phyloP scores from a whole-genome alignment of 306 rosid genomes.

The Fragaria iinumae region DNA sequence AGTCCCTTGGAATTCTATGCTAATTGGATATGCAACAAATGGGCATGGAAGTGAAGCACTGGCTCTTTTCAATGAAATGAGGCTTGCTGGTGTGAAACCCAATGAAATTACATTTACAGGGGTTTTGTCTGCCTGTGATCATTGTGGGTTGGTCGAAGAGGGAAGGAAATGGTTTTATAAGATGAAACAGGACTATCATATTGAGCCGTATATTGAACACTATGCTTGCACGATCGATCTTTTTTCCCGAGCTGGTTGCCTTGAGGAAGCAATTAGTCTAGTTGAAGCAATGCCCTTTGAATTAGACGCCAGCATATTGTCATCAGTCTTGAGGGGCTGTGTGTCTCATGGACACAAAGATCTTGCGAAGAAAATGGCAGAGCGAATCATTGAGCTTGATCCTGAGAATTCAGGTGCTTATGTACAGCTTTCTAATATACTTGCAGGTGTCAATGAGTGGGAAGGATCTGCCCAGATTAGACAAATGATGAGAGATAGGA shows the following conservation, averaged over 20 bases:
- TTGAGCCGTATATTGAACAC: conserved; percentile 59
- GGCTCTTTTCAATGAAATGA: conserved; percentile 56
- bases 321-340: conserved; percentile 72
- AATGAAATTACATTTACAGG: conserved; percentile 63
- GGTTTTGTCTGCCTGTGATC: conserved; percentile 72
- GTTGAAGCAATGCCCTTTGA: conserved; percentile 59
- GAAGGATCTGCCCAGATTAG: conserved; percentile 64
- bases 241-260: conserved; percentile 60
- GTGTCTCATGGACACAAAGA: conserved; percentile 49
- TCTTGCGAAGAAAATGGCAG: conserved; percentile 59
- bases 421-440: conserved; percentile 65
- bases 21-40: conserved; percentile 82
- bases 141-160: conserved; percentile 66
- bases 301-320: conserved; percentile 65
- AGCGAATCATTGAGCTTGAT: conserved; percentile 55
- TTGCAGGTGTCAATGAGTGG: conserved; percentile 70
- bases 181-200: conserved; percentile 51
- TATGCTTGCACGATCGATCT: conserved; percentile 72
- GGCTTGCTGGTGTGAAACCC: conserved; percentile 46
- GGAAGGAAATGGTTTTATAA: conserved; percentile 56
- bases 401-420: conserved; percentile 63
- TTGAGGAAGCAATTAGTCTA: conserved; percentile 55
- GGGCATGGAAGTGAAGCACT: conserved; percentile 71
- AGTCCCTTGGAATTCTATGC: conserved; percentile 77
- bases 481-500: conserved; percentile 49